A percentile compares a stretch with the other conserved stretches of the same genome.
phyloP scores from a whole-genome alignment of 768 basidiomycete genomes.

The Mycena maculata region DNA sequence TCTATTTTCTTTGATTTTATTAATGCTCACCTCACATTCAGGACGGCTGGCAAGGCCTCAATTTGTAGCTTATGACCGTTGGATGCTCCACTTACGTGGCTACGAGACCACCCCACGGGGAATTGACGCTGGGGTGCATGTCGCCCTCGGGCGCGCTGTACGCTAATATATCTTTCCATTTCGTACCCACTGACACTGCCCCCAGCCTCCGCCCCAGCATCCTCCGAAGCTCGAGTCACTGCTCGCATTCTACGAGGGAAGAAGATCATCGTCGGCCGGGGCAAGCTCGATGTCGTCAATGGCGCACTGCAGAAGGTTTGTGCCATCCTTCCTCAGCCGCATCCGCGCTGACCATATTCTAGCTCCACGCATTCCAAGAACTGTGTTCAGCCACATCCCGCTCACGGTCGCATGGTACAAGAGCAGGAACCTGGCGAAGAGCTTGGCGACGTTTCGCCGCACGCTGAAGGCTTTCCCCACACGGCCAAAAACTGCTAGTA shows the following conservation, averaged over 20 bases:
- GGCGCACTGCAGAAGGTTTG: slow-evolving; percentile 93
- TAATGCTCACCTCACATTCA: no score
- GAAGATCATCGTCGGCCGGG: slow-evolving; percentile 97
- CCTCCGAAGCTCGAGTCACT: slow-evolving; percentile 90
- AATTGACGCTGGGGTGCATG: no score
- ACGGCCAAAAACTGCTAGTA: slow-evolving; percentile 94
- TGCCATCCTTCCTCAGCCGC: no score
- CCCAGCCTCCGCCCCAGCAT: slow-evolving; percentile 79
- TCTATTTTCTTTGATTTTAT: no score
- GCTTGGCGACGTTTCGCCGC: slow-evolving; percentile 91
- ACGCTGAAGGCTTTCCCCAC: slow-evolving; percentile 89
- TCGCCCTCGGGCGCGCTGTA: no score
- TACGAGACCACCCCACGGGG: no score
- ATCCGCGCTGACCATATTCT: no score
- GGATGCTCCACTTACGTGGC: no score
- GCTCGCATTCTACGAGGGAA: slow-evolving; percentile 90
- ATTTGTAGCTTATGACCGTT: no score
- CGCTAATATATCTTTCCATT: no score
- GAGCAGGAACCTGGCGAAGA: slow-evolving; percentile 76
- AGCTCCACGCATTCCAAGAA: no score
- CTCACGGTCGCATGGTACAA: slow-evolving; percentile 98
- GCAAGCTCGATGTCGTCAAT: slow-evolving; percentile 99
- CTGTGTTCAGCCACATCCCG: slow-evolving; percentile 97
- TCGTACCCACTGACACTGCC: slow-evolving; percentile 4
- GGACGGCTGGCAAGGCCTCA: no score